phyloP scores from a whole-genome alignment of 2,329 filamentous ascomycete species.

The Exophiala sp. region DNA sequence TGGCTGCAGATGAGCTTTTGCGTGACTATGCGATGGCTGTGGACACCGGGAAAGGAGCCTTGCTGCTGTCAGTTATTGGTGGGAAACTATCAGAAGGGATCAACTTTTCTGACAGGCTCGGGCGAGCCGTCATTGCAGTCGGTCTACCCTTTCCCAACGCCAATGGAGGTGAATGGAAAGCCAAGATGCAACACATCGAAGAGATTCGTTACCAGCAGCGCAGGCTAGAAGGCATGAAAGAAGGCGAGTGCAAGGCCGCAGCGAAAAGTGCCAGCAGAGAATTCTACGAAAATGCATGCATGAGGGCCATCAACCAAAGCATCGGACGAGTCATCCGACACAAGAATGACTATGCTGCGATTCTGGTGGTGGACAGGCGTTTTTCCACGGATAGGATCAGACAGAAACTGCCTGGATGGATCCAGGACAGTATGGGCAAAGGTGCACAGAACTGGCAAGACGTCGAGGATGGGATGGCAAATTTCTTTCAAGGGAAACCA shows the following conservation, averaged over 20 bases:
- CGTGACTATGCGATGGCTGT: constrained; percentile 70
- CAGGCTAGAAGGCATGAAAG: constrained; percentile 17
- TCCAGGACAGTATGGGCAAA: constrained; percentile 64
- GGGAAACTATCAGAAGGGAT: constrained; percentile 97
- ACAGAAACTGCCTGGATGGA: constrained; percentile 84
- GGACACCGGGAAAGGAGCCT: constrained; percentile 60
- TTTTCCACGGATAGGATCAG: constrained; percentile 73
- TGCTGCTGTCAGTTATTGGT: constrained; percentile 86
- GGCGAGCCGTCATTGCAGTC: constrained; percentile 85
- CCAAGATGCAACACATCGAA: constrained; percentile 84
- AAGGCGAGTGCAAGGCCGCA: constrained; percentile 28
- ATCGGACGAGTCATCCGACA: constrained; percentile 92
- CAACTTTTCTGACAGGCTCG: constrained; percentile 90
- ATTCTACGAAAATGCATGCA: constrained; percentile 91
- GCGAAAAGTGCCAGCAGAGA: constrained; percentile 60
- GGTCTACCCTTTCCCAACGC: constrained; percentile 92
- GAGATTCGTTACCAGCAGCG: constrained; percentile 19
- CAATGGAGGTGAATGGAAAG: constrained; percentile 85
- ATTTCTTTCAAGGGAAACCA: constrained; percentile 49
- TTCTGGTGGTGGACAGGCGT: constrained; percentile 76
- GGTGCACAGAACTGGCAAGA: constrained; percentile 53
- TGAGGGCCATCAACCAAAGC: constrained; percentile 95
- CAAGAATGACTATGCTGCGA: constrained; percentile 81
- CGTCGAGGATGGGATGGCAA: constrained; percentile 56
- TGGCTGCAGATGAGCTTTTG: constrained; percentile 64